phyloP scores from a whole-genome alignment of 108 stramenopile species.

The Cyclotella choctawhatcheeana region DNA sequence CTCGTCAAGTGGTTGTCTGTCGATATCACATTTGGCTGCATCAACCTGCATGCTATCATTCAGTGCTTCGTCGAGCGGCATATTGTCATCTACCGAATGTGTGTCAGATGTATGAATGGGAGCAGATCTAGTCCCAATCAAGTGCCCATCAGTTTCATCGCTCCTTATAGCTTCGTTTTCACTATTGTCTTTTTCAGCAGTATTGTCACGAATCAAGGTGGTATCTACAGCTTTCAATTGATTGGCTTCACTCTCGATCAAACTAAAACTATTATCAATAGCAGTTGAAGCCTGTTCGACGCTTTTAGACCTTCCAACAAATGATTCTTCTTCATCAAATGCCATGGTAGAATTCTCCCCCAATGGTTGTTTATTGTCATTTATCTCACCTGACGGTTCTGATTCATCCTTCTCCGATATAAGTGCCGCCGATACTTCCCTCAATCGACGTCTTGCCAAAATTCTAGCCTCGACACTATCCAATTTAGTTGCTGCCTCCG shows the following conservation, averaged over 20 bases:
- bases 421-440: conserved; percentile 19
- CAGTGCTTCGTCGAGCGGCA: neutral
- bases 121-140: neutral
- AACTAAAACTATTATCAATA: conserved; percentile 1
- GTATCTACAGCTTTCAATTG: neutral
- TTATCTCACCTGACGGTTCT: neutral
- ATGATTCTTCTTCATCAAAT: conserved; percentile 20
- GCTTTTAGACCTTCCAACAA: neutral
- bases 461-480: conserved; percentile 52
- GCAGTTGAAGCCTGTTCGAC: neutral
- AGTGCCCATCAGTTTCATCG: neutral
- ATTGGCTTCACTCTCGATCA: neutral
- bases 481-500: conserved; percentile 19
- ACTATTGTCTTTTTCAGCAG: neutral
- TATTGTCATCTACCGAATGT: conserved; percentile 6
- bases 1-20: neutral
- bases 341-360: conserved; percentile 10
- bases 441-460: conserved; percentile 26
- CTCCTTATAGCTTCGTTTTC: neutral
- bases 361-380: neutral
- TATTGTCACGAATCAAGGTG: neutral
- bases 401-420: neutral
- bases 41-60: neutral
- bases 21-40: neutral
- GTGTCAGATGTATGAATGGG: too few relatives aligned